These are phyloP conservation scores for Umbilicaria muhlenbergii DNA, from an alignment of 495 filamentous ascomycete genomes.

Conservation along the genomic window DNA sequence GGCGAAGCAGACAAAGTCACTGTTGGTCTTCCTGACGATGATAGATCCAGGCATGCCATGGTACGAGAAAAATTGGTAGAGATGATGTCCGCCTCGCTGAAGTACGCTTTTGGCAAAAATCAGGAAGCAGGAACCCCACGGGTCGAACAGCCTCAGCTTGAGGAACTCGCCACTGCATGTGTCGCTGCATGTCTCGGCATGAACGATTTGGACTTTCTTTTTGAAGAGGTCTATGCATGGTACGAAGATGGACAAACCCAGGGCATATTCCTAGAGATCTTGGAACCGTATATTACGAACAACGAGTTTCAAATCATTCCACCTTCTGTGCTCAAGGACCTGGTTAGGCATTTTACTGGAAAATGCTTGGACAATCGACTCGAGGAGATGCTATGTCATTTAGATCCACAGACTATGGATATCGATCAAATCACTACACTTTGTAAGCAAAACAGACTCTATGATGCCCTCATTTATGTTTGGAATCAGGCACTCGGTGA, in stretches of 20 bases:
- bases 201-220: slow-evolving; percentile 63
- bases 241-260: slow-evolving; percentile 64
- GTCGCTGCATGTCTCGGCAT: slow-evolving; percentile 70
- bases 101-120: slow-evolving; percentile 67
- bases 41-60: slow-evolving; percentile 55
- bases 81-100: slow-evolving; percentile 86
- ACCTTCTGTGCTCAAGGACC: slow-evolving; percentile 68
- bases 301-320: slow-evolving; percentile 60
- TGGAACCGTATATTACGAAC: slow-evolving; percentile 75
- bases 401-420: slow-evolving; percentile 82
- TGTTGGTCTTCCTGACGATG: slow-evolving; percentile 81
- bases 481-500: slow-evolving; percentile 86
- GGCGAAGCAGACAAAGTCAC: slow-evolving; percentile 83
- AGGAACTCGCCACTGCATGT: slow-evolving; percentile 66
- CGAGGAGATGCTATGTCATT: slow-evolving; percentile 90
- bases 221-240: slow-evolving; percentile 77
- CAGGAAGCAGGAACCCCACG: slow-evolving; percentile 29
- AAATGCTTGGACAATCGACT: slow-evolving; percentile 56
- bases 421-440: slow-evolving; percentile 83
- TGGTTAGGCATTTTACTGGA: slow-evolving; percentile 64
- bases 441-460: slow-evolving; percentile 80
- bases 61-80: slow-evolving; percentile 82
- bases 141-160: slow-evolving; percentile 41
- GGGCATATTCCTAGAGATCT: slow-evolving; percentile 66
- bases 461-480: slow-evolving; percentile 91